Base-by-base conservation (phyloP, 257 asterid genomes). In the Anisodus acutangulus region DNA sequence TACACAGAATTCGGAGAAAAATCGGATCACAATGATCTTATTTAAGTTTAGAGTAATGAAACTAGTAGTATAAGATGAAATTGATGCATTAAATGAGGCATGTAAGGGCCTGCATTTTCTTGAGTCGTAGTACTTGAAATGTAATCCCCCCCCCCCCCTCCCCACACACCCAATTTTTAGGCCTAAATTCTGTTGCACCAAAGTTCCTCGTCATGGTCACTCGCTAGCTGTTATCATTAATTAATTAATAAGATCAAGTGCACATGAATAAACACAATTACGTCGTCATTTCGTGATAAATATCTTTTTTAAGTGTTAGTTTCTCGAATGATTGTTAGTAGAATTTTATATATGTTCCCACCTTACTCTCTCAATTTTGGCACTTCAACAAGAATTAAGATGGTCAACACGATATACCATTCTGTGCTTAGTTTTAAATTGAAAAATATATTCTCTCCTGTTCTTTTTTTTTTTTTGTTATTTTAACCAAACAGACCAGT, bases 331-430 rank as follows among this genome's bases (percentile, higher is more conserved):
- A 11, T 74, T 22, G 19, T 47, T 74, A 31, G 35, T 31, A 31
- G 17, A 15, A 5, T 22, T 49, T 22, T 74, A 11, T 3, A 51
- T 49, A 11, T 6, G 22, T 74, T 74, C 60, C 19, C 60, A 1
- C 60, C 80, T 19, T n/a, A 3, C 39, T 74, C 80, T 74, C 43
- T 47, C 6, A 11, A 13, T 49, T 49, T 49, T 22, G 11, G 11
- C 43, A 51, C 81, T 76, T 76, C 63, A 76, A 22, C 63, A 76
- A 76, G 17, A 76, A n/a, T 76, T 76, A 72, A 76, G 57, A 12
- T 22, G 6, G 81, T 49, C 45, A 74, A 74, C 62, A 49, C 22
- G 22, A 49, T 49, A 74, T 63, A 22, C 35, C 35, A 31, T 60
- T 60, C 31, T 60, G 67, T 60, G 67, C 5, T 60, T 60, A 7